These are phyloP conservation scores for Ceriops decandra DNA, from an alignment of 345 rosid genomes.

Conservation along the genomic window DNA sequence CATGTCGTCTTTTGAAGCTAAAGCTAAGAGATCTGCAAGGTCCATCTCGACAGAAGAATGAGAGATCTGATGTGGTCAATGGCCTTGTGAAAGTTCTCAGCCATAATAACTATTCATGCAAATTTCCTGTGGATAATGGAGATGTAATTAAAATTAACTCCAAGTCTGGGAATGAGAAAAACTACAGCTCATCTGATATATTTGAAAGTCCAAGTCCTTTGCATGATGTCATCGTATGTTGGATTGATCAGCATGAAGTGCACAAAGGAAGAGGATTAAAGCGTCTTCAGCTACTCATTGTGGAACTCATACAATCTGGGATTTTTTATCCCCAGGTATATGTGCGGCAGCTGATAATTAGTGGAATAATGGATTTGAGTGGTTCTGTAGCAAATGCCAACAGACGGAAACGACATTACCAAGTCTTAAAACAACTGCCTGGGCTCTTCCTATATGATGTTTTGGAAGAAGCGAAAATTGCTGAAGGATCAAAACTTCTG, in stretches of 20 bases:
- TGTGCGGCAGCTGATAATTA: slow-evolving; percentile 81
- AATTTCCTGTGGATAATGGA: slow-evolving; percentile 29
- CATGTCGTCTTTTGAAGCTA: slow-evolving; percentile 69
- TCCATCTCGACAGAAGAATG: slow-evolving; percentile 33
- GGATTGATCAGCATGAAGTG: slow-evolving; percentile 96
- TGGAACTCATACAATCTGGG: slow-evolving; percentile 79
- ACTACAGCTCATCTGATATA: slow-evolving; percentile 35
- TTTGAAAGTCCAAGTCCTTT: slow-evolving; percentile 91
- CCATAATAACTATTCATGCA: slow-evolving; percentile 31
- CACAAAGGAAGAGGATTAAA: slow-evolving; percentile 69
- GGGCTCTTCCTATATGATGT: slow-evolving; percentile 53
- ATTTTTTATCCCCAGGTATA: slow-evolving; percentile 87
- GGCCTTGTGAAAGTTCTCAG: slow-evolving; percentile 24
- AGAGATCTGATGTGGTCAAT: slow-evolving; percentile 34
- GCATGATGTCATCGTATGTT: slow-evolving; percentile 91
- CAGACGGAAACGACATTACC: slow-evolving; percentile 71
- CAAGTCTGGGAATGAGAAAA: slow-evolving; percentile 20
- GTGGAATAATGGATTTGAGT: slow-evolving; percentile 72
- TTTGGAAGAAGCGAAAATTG: slow-evolving; percentile 61
- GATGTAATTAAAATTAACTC: slow-evolving; percentile 28
- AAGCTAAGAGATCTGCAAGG: slow-evolving; percentile 57
- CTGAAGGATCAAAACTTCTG: slow-evolving; percentile 54
- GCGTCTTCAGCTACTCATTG: slow-evolving; percentile 63
- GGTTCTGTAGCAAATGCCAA: slow-evolving; percentile 43
- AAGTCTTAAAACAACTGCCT: slow-evolving; percentile 79